Conservation (phyloP, 2,329 filamentous ascomycete genomes). For the Trichoderma endophyticum region DNA sequence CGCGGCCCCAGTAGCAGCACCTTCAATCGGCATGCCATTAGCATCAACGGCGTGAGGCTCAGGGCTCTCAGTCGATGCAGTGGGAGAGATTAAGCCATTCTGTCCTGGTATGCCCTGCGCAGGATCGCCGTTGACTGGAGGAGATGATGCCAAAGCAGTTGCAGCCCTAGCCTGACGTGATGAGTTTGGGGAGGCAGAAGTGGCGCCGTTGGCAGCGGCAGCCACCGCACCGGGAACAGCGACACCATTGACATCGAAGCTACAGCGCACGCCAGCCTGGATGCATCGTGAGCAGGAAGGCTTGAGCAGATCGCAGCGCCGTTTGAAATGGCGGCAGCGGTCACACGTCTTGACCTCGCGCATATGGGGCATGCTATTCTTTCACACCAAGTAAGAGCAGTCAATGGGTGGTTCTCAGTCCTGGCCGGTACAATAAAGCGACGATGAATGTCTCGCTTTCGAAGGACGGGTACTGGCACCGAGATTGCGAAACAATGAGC, state of each 20-base stretch:
- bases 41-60: constrained; percentile 24
- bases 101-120: neutral
- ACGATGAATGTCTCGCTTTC: constrained; percentile 7
- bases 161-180: constrained; percentile 1
- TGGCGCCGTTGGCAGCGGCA: constrained; percentile 4
- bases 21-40: constrained; percentile 6
- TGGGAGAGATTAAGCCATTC: constrained; percentile 31
- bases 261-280: constrained; percentile 34
- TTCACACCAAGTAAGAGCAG: neutral
- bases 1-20: neutral
- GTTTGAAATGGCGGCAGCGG: constrained; percentile 37
- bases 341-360: constrained; percentile 38
- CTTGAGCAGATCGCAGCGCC: constrained; percentile 35
- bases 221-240: constrained; percentile 21
- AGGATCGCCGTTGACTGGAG: constrained; percentile 1
- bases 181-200: neutral
- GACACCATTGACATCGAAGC: constrained; percentile 27
- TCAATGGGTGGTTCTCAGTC: neutral
- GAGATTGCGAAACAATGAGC: neutral
- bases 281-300: constrained; percentile 35
- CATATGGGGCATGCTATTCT: constrained; percentile 22
- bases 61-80: constrained; percentile 29
- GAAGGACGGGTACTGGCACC: neutral
- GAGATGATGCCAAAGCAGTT: neutral
- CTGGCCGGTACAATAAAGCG: neutral